phyloP scores from a whole-genome alignment of 2,329 filamentous ascomycete genomes.

The Metarhizium robertsii region DNA sequence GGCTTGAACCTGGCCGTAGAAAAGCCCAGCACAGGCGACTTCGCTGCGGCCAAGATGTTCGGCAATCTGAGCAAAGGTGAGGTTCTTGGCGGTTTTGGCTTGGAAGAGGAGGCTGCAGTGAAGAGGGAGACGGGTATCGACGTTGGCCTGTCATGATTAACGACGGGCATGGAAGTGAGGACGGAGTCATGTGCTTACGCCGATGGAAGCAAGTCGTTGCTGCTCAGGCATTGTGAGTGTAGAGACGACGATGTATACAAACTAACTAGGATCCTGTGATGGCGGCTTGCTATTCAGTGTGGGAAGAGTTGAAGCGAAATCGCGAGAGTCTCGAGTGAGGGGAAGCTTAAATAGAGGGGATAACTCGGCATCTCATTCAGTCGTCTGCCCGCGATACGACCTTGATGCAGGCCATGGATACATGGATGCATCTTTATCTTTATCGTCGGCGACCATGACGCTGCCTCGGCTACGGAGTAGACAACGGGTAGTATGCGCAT shows the following conservation, averaged over 20 bases:
- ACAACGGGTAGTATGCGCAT: no score
- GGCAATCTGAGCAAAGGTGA: constrained; percentile 74
- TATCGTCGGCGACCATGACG: no score
- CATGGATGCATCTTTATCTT: background rate
- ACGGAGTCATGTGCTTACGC: background rate
- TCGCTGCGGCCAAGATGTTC: constrained; percentile 66
- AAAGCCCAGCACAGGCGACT: constrained; percentile 77
- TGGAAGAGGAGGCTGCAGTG: constrained; percentile 54
- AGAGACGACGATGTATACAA: background rate
- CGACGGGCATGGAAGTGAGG: background rate
- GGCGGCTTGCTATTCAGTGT: background rate
- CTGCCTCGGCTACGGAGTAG: no score
- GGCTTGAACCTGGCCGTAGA: constrained; percentile 79
- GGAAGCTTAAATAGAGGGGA: background rate
- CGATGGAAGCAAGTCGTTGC: constrained; percentile 2
- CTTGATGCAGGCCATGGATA: background rate
- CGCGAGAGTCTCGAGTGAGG: background rate
- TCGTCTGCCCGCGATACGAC: background rate
- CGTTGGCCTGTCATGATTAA: constrained; percentile 41
- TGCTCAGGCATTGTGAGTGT: constrained; percentile 1
- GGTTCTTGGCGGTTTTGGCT: constrained; percentile 65
- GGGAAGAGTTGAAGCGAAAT: background rate
- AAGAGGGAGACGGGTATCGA: constrained; percentile 64
- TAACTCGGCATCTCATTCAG: background rate
- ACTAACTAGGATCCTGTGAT: background rate